phyloP scores from a whole-genome alignment of 2,329 filamentous ascomycete species.

The Teratosphaeria viscida region DNA sequence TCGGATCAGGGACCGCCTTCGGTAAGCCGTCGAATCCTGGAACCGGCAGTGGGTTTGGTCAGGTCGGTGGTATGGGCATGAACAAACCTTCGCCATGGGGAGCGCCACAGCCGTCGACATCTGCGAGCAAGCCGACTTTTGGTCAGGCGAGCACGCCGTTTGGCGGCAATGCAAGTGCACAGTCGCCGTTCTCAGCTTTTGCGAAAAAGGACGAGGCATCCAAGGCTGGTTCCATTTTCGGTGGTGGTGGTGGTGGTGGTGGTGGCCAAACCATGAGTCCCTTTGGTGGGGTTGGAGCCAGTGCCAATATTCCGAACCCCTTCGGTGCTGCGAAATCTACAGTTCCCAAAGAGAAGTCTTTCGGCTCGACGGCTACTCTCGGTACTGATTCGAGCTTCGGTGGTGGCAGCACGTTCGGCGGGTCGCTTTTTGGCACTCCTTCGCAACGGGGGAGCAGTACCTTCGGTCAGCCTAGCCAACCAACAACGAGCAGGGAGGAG shows the following conservation, averaged over 20 bases:
- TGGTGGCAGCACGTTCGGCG: slow-evolving; percentile 7
- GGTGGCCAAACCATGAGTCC: background rate
- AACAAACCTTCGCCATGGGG: slow-evolving; percentile 18
- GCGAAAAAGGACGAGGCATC: slow-evolving; percentile 8
- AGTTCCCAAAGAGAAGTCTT: slow-evolving; percentile 6
- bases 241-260: background rate
- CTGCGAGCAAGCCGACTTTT: slow-evolving; percentile 1
- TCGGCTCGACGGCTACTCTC: slow-evolving; percentile 17
- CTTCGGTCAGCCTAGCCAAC: slow-evolving; percentile 12
- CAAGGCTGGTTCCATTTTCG: slow-evolving; percentile 7
- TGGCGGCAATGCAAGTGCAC: slow-evolving; percentile 8
- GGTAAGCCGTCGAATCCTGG: slow-evolving; percentile 2
- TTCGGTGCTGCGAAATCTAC: slow-evolving; percentile 7
- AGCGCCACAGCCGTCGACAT: slow-evolving; percentile 1
- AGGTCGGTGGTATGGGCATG: slow-evolving; percentile 14
- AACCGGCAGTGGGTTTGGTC: slow-evolving; percentile 12
- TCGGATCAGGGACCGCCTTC: slow-evolving; percentile 6
- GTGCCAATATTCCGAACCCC: slow-evolving; percentile 6
- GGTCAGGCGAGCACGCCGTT: slow-evolving; percentile 9
- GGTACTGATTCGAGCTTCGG: slow-evolving; percentile 12
- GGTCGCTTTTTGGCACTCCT: slow-evolving; percentile 18
- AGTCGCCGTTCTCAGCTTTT: slow-evolving; percentile 26
- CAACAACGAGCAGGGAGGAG: slow-evolving; percentile 13
- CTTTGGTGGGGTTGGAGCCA: slow-evolving; percentile 1
- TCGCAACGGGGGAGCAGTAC: slow-evolving; percentile 8